Conservation (phyloP, 345 rosid species). For the Murraya paniculata region DNA sequence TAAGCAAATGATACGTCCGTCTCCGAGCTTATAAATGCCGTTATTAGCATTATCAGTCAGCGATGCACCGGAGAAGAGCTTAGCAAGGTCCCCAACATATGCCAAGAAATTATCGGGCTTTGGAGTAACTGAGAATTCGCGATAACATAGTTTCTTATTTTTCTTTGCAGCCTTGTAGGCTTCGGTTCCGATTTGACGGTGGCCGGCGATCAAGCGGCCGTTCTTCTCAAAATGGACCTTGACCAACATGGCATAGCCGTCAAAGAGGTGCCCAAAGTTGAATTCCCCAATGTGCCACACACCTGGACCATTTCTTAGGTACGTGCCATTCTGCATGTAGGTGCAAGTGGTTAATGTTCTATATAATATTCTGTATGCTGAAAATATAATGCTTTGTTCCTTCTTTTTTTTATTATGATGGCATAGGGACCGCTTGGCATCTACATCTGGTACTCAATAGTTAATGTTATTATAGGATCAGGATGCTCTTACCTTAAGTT, state of each 20-base stretch:
- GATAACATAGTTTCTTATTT: conserved; percentile 66
- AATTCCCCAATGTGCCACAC: conserved; percentile 75
- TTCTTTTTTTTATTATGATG: too few species aligned
- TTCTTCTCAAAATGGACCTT: conserved; percentile 63
- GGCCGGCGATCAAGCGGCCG: conserved; percentile 65
- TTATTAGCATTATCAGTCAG: conserved; percentile 91
- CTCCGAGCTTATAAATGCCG: conserved; percentile 76
- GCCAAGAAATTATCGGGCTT: conserved; percentile 54
- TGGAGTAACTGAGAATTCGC: conserved; percentile 91
- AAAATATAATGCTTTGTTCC: too few species aligned
- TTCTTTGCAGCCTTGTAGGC: conserved; percentile 84
- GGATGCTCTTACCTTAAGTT: too few species aligned
- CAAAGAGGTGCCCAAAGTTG: conserved; percentile 92
- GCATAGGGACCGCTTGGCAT: too few species aligned
- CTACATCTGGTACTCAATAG: too few species aligned
- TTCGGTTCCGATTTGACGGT: conserved; percentile 85
- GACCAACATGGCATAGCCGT: conserved; percentile 79
- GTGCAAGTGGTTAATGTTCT: not conserved
- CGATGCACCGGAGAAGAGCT: conserved; percentile 83
- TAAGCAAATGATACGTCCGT: conserved; percentile 85
- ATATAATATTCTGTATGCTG: too few species aligned
- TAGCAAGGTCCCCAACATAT: conserved; percentile 62
- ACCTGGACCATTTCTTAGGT: conserved; percentile 93
- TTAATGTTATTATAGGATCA: too few species aligned
- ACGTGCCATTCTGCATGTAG: conserved; percentile 79